Evolutionary conservation across 2,329 filamentous ascomycete genomes (phyloP).

Genomic region (Cladosporium velox): DNA sequence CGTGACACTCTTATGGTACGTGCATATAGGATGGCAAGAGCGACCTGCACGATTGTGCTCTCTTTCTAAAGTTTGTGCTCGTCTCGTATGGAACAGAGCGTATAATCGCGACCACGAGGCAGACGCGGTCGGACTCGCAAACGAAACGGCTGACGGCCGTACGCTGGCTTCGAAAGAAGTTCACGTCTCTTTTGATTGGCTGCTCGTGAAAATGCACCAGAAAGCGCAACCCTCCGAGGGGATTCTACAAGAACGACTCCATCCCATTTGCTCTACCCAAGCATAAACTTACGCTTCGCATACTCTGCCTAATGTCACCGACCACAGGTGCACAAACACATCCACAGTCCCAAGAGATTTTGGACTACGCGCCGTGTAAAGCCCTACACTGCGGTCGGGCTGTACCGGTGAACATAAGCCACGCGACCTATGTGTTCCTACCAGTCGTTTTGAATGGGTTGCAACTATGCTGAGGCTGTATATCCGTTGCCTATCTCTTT

Average conservation of each 20-base stretch:
- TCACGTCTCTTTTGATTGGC: not conserved
- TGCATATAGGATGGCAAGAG: not conserved
- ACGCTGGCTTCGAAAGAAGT: not conserved
- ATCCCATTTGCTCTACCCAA: not conserved
- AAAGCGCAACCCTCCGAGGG: not conserved
- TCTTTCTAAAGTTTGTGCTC: not conserved
- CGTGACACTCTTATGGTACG: not conserved
- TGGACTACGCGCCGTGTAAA: not conserved
- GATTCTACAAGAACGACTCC: not conserved
- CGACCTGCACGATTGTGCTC: not conserved
- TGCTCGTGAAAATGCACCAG: not conserved
- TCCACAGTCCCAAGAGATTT: not conserved
- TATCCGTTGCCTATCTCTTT: not conserved
- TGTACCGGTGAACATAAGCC: not conserved
- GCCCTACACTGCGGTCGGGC: not conserved
- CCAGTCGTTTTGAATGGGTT: not conserved
- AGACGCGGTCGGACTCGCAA: slow-evolving; percentile 10
- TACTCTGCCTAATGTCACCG: not conserved
- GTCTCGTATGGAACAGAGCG: not conserved
- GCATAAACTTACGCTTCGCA: not conserved
- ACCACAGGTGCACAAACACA: not conserved
- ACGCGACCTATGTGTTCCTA: not conserved
- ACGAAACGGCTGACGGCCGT: slow-evolving; percentile 5
- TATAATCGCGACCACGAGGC: not conserved
- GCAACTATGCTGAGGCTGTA: not conserved